Evolutionary conservation across 805 yeast species (phyloP).

Genomic region (Starmerella davenportii): DNA sequence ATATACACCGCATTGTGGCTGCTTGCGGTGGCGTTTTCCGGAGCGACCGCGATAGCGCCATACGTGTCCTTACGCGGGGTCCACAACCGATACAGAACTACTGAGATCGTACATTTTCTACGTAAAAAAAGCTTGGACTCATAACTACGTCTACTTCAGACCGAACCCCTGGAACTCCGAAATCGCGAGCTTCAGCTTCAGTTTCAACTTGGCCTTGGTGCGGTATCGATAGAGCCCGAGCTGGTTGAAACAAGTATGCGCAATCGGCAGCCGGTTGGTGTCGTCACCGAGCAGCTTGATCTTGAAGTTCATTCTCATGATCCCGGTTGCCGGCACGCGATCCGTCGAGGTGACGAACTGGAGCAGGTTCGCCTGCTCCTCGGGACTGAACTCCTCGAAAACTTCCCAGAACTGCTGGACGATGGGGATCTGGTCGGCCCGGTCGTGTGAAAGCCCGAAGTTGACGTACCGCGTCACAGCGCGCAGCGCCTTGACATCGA

Average conservation of each 20-base stretch:
- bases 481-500: constrained; percentile 49
- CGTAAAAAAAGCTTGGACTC: no score
- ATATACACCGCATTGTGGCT: no score
- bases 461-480: constrained; percentile 61
- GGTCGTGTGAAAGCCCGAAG: constrained; percentile 30
- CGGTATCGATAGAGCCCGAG: constrained; percentile 54
- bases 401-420: constrained; percentile 82
- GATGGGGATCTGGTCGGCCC: constrained; percentile 21
- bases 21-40: no score
- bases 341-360: constrained; percentile 81
- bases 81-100: no score
- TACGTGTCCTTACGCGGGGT: no score
- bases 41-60: no score
- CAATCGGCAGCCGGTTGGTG: constrained; percentile 47
- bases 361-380: constrained; percentile 44
- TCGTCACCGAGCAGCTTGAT: constrained; percentile 38
- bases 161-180: constrained; percentile 79
- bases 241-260: constrained; percentile 93
- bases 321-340: constrained; percentile 82
- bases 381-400: constrained; percentile 30
- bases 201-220: constrained; percentile 33
- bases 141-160: constrained; percentile 27
- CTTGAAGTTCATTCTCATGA: constrained; percentile 54
- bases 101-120: no score
- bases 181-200: constrained; percentile 51